Percentiles rank a stretch among this genome's conserved stretches.
These are phyloP conservation scores for Cymbopogon flexuosus DNA, from an alignment of 202 grass and related monocot genomes.

Conservation along the genomic window DNA sequence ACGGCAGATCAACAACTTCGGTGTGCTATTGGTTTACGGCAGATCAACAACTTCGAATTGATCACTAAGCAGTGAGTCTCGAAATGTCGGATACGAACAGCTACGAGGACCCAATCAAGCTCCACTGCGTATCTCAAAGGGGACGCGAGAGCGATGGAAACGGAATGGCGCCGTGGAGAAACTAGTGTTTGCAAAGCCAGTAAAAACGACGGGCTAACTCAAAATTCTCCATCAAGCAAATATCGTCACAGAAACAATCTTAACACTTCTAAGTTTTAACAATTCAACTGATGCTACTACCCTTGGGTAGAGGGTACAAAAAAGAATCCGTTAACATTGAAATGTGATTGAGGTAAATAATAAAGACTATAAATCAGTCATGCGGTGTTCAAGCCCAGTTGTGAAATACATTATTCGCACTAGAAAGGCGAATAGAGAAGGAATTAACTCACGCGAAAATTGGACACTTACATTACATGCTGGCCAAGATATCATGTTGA, in stretches of 20 bases:
- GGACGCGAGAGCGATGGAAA: too few species aligned
- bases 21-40: too few species aligned
- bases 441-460: conserved; percentile 4
- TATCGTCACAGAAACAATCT: neutral
- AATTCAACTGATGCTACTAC: neutral
- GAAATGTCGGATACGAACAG: neutral
- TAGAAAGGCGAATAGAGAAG: neutral
- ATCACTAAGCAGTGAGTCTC: too few species aligned
- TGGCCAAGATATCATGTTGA: neutral
- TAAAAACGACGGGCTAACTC: neutral
- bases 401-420: neutral
- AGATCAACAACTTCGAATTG: too few species aligned
- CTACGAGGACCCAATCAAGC: neutral
- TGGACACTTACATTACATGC: conserved; percentile 12
- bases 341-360: neutral
- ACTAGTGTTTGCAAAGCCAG: neutral
- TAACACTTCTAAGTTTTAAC: too few species aligned
- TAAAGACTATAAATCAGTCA: neutral
- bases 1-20: too few species aligned
- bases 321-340: neutral
- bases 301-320: neutral
- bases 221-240: neutral
- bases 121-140: neutral
- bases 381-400: neutral
- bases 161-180: neutral